These are phyloP conservation scores for Marasmius oreades DNA, from an alignment of 1,284 basidiomycete genomes.

Conservation along the genomic window DNA sequence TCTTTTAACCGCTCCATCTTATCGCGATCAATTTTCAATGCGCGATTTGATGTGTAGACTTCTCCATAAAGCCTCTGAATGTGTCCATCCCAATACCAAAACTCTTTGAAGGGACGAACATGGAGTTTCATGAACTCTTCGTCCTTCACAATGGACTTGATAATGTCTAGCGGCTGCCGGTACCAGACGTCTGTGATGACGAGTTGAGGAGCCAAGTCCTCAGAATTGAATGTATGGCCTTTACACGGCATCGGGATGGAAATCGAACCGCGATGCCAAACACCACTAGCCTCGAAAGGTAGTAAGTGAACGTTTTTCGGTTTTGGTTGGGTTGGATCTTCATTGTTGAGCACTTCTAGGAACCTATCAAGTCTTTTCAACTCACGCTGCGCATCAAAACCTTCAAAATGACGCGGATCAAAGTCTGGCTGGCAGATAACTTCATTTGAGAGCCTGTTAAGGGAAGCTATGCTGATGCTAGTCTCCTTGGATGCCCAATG, in stretches of 20 bases:
- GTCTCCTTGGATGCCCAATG: neutral
- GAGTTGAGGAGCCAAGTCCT: neutral
- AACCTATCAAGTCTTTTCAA: too few species aligned
- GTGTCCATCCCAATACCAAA: constrained; percentile 11
- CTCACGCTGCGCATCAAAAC: too few species aligned
- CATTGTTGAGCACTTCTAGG: too few species aligned
- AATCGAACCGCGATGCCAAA: too few species aligned
- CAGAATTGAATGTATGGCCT: neutral
- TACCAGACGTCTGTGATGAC: constrained; percentile 7
- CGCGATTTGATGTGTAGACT: constrained; percentile 18
- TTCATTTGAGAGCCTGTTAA: neutral
- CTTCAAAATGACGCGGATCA: too few species aligned
- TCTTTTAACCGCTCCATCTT: too few species aligned
- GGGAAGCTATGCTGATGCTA: neutral
- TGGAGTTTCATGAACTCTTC: too few species aligned
- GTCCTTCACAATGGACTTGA: neutral
- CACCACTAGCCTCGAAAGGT: too few species aligned
- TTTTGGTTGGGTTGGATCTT: too few species aligned
- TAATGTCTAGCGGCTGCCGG: neutral
- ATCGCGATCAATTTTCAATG: too few species aligned
- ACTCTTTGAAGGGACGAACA: constrained; percentile 15
- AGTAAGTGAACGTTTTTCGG: too few species aligned
- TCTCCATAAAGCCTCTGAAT: constrained; percentile 17
- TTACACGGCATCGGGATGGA: too few species aligned
- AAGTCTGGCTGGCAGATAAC: neutral